phyloP scores from a whole-genome alignment of 2,329 filamentous ascomycete species.

The Tetracladium maxilliforme region DNA sequence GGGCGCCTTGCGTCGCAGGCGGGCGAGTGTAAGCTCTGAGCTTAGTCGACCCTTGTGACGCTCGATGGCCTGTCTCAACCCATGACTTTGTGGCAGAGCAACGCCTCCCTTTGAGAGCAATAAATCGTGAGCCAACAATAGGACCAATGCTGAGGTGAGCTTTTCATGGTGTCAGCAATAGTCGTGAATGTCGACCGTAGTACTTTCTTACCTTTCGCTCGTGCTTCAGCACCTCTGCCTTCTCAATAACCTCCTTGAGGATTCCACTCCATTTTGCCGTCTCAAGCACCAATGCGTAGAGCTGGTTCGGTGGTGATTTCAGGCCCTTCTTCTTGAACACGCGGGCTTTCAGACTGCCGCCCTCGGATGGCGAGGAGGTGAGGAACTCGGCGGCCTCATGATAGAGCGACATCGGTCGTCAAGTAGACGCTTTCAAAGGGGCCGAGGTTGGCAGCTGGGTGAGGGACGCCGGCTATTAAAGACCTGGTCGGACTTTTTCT shows the following conservation, averaged over 20 bases:
- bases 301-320: slow-evolving; percentile 65
- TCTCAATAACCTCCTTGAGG: slow-evolving; percentile 81
- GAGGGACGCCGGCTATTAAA: too few species aligned
- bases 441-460: too few species aligned
- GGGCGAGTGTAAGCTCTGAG: slow-evolving; percentile 70
- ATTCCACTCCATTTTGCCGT: slow-evolving; percentile 81
- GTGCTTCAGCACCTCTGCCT: slow-evolving; percentile 55
- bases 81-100: slow-evolving; percentile 65
- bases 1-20: slow-evolving; percentile 55
- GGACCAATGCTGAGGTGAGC: slow-evolving; percentile 66
- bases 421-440: too few species aligned
- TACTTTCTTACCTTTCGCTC: slow-evolving; percentile 61
- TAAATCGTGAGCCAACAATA: slow-evolving; percentile 78
- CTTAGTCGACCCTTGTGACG: slow-evolving; percentile 68
- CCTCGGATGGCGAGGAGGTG: slow-evolving; percentile 41
- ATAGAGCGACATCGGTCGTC: slow-evolving; percentile 88
- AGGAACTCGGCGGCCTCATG: slow-evolving; percentile 76
- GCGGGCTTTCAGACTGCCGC: slow-evolving; percentile 77
- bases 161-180: slow-evolving; percentile 17
- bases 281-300: slow-evolving; percentile 80
- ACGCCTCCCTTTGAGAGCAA: slow-evolving; percentile 72
- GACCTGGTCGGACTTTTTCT: too few species aligned
- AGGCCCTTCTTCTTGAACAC: slow-evolving; percentile 62
- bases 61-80: slow-evolving; percentile 59
- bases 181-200: background rate